These are phyloP conservation scores for Brassica carinata DNA, from an alignment of 345 rosid species.

Conservation along the genomic window DNA sequence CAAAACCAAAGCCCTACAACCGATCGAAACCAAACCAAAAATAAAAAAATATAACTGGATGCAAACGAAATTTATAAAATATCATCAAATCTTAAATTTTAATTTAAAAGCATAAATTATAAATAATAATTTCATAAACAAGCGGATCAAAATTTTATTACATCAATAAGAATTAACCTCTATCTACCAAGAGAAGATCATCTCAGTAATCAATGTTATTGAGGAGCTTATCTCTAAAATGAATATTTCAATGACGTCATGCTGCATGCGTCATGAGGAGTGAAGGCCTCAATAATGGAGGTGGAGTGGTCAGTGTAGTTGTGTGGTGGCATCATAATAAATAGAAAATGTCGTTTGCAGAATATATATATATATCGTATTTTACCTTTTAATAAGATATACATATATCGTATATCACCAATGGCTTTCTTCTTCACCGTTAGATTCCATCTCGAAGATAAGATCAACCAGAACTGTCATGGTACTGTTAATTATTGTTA, in stretches of 20 bases:
- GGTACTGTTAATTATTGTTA: slow-evolving; percentile 13
- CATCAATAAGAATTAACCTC: not conserved
- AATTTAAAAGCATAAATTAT: too few species aligned
- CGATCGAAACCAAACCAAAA: too few species aligned
- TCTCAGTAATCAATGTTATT: too few species aligned
- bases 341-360: slow-evolving; percentile 21
- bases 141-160: too few species aligned
- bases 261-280: slow-evolving; percentile 29
- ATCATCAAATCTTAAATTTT: too few species aligned
- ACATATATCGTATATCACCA: too few species aligned
- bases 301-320: slow-evolving; percentile 4
- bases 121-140: too few species aligned
- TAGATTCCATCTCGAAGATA: slow-evolving; percentile 28
- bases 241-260: not conserved
- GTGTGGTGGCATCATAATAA: slow-evolving; percentile 16
- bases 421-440: slow-evolving; percentile 16
- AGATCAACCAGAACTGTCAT: slow-evolving; percentile 20
- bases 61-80: too few species aligned
- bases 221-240: not conserved
- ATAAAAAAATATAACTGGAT: too few species aligned
- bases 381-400: not conserved
- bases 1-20: too few species aligned
- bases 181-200: too few species aligned
- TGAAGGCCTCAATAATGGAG: slow-evolving; percentile 36
- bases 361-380: slow-evolving; percentile 2